Evolutionary conservation across 2,329 filamentous ascomycete species (phyloP), one percentile per base, ranked within the genome.

Genomic region (Hortaea werneckii): DNA sequence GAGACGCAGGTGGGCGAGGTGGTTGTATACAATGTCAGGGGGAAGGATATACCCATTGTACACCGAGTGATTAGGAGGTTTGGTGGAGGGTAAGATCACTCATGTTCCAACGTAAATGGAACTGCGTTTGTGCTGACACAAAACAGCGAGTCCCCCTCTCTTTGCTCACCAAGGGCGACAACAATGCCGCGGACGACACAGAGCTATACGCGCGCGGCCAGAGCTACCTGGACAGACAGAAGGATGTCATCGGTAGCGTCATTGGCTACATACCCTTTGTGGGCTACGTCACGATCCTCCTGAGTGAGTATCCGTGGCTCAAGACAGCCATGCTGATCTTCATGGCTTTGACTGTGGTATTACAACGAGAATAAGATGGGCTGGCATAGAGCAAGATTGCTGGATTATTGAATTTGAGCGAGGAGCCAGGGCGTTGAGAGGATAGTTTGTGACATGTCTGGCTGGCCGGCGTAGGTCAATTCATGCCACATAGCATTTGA

Each of bases 1-100:
- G 75, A 82, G 38, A 82, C 80, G 1, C 75, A 83, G 58, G 71
- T 86, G 40, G 83, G 83, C 12, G 83, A 87, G 66, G 74, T 85
- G 50, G 83, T 87, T 54, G 82, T 87, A 41, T 87, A 85, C 68
- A 94, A 94, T 62, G 85, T 95, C 44, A 78, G 80, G 64, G 88
- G 83, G 47, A 98, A 96, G 74, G 86, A 95, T 55, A 96, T 98
- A 53, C 92, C 92, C 29, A 98, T 98, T 67, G 92, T 98, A 55
- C 92, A 98, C 71, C 76, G 92, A 42, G 78, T 96, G 7, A 84
- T 96, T 45, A 79, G 89, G 68, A 74, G 74, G 53, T 82, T 79
- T 65, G 77, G 78, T 41, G 74, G 74, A 64, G 70, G 70, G 75
- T 77, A 59, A 70, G 74, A n/a, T 66, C 20, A 13, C 11, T 37